Evolutionary conservation across 768 basidiomycete genomes (phyloP), one percentile per base, ranked within the genome.

Genomic region (Naganishia friedmannii): DNA sequence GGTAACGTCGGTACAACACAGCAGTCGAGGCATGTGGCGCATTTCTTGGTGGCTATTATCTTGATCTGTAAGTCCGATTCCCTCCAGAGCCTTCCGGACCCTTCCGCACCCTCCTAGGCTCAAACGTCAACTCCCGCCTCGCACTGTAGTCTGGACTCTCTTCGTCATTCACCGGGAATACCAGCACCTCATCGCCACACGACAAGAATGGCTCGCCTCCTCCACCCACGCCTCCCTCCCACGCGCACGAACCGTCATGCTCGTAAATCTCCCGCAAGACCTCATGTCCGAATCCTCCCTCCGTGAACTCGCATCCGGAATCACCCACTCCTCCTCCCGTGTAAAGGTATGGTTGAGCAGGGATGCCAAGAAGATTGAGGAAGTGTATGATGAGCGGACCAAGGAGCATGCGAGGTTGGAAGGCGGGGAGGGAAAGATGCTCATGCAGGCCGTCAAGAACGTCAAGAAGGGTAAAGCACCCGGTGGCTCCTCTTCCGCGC

Each of bases 381-480:
- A 81, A 31, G 71, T 78, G 48, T 82, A 73, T 74, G 74, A 80
- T 58, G 74, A 80, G n/a, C 72, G 81, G 28, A 73, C 80, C 29
- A 73, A 77, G 31, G 82, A 81, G 55, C 78, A 77, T 69, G 58
- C 74, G 31, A 70, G 79, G 63, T 74, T 82, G 53, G 82, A 82
- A 68, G 77, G 76, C 48, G 82, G 79, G 26, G 79, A 77, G 19
- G 74, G 71, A 53, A 79, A 80, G 54, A 72, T 82, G 32, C 67
- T 77, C 66, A 76, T 77, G 65, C 73, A 77, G 23, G 80, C 76
- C 12, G 73, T 73, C 66, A 82, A 82, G 79, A 81, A 81, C 67
- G 69, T 78, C 32, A 68, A 66, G 17, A 82, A 82, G 74, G 76
- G 74, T 34, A 81, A 82, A 74, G 77, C 79, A 26, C 79, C 82